Conservation (phyloP, 192 early-diverging fungal genomes). For the Backusella mclennaniae region DNA sequence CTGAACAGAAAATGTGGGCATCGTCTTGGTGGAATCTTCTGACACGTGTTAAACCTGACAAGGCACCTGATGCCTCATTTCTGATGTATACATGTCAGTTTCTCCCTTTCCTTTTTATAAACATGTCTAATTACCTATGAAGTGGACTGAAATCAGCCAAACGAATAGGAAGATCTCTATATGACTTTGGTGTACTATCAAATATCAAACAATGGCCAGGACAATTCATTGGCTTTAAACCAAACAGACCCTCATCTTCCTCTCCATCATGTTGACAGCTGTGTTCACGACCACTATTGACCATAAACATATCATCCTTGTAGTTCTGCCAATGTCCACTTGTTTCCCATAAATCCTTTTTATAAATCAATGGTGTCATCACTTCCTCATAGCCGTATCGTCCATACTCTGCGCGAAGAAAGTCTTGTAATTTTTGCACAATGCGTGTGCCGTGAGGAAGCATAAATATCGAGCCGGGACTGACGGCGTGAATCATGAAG, state of each 20-base stretch:
- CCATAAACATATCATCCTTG: constrained; percentile 89
- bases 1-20: constrained; percentile 92
- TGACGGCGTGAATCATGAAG: constrained; percentile 68
- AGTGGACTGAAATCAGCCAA: constrained; percentile 92
- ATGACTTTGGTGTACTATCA: constrained; percentile 76
- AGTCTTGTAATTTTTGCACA: constrained; percentile 70
- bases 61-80: constrained; percentile 88
- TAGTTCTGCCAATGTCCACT: constrained; percentile 98
- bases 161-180: constrained; percentile 85
- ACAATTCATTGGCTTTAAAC: constrained; percentile 99
- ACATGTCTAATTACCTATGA: constrained; percentile 60
- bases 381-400: constrained; percentile 85
- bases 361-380: constrained; percentile 89
- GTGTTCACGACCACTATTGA: constrained; percentile 35
- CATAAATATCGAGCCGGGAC: constrained; percentile 75
- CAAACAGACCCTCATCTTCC: constrained; percentile 62
- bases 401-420: constrained; percentile 74
- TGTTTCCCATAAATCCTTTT: constrained; percentile 90
- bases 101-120: neutral
- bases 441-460: constrained; percentile 80
- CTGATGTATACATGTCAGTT: constrained; percentile 37
- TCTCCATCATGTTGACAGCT: constrained; percentile 29
- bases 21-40: constrained; percentile 97
- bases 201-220: constrained; percentile 95
- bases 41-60: constrained; percentile 89